phyloP scores from a whole-genome alignment of 495 filamentous ascomycete species.

The Penicillium lividum region DNA sequence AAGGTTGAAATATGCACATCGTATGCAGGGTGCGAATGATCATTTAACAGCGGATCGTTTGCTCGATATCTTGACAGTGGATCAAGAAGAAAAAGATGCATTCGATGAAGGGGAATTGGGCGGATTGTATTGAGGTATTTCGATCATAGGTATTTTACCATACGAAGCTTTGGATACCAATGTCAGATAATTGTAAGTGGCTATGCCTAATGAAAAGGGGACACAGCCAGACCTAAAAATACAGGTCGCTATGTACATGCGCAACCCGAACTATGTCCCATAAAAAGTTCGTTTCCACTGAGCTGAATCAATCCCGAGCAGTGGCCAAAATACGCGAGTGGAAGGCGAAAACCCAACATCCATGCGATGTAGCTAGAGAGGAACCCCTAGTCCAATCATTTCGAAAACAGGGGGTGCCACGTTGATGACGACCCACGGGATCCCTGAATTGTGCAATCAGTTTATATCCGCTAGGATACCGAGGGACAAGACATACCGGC shows the following conservation, averaged over 20 bases:
- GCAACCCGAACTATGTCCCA: constrained; percentile 13
- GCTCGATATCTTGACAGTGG: constrained; percentile 21
- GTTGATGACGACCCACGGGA: constrained; percentile 37
- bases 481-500: constrained; percentile 59
- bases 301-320: constrained; percentile 11
- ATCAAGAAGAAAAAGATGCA: neutral
- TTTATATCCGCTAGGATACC: neutral
- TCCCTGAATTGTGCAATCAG: constrained; percentile 23
- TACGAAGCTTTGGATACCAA: neutral
- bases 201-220: neutral
- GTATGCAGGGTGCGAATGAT: constrained; percentile 26
- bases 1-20: constrained; percentile 24
- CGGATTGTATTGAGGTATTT: too few species aligned
- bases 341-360: constrained; percentile 1
- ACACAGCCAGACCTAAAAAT: constrained; percentile 15
- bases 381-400: constrained; percentile 35
- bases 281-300: constrained; percentile 16
- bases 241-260: constrained; percentile 29
- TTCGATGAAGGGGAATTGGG: too few species aligned
- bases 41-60: constrained; percentile 31
- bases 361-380: constrained; percentile 13
- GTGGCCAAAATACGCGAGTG: neutral
- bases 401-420: constrained; percentile 34
- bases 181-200: neutral
- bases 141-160: neutral